Evolutionary conservation across 805 yeast genomes (phyloP).

Genomic region (Candida succiphila): DNA sequence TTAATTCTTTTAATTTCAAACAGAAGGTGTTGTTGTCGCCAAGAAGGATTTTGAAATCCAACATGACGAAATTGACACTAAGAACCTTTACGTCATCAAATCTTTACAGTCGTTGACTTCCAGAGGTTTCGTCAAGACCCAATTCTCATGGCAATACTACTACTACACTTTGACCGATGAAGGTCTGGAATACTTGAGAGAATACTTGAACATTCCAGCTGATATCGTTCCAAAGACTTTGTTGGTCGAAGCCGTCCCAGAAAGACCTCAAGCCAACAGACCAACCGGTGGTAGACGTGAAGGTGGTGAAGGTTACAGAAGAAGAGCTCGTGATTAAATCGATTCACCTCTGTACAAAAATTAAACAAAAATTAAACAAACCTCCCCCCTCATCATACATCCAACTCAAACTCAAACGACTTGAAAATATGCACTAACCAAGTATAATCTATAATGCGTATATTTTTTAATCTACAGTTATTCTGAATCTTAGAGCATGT

Average conservation of each 20-base stretch:
- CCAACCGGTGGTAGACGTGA: constrained; percentile 42
- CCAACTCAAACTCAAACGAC: too few relatives aligned
- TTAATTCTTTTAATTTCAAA: constrained; percentile 27
- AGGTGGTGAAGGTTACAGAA: constrained; percentile 51
- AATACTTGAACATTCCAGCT: constrained; percentile 97
- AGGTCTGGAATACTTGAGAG: constrained; percentile 98
- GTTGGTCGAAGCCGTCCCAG: constrained; percentile 89
- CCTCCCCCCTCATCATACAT: too few relatives aligned
- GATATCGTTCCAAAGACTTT: constrained; percentile 97
- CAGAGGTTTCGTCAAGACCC: constrained; percentile 98
- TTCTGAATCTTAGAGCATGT: too few relatives aligned
- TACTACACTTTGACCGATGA: constrained; percentile 99
- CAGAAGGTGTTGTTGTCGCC: constrained; percentile 99
- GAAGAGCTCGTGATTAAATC: constrained; percentile 38
- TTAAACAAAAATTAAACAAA: neutral
- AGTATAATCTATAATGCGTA: too few relatives aligned
- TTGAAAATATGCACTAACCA: too few relatives aligned
- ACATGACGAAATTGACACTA: constrained; percentile 98
- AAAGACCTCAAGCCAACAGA: constrained; percentile 44
- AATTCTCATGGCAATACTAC: constrained; percentile 99
- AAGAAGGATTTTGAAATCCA: constrained; percentile 97
- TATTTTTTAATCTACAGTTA: too few relatives aligned
- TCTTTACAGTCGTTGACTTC: constrained; percentile 99
- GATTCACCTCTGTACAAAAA: neutral
- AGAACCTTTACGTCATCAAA: constrained; percentile 95